Conservation (phyloP, 129 eudicot species). For the Pulicaria dysenterica region DNA sequence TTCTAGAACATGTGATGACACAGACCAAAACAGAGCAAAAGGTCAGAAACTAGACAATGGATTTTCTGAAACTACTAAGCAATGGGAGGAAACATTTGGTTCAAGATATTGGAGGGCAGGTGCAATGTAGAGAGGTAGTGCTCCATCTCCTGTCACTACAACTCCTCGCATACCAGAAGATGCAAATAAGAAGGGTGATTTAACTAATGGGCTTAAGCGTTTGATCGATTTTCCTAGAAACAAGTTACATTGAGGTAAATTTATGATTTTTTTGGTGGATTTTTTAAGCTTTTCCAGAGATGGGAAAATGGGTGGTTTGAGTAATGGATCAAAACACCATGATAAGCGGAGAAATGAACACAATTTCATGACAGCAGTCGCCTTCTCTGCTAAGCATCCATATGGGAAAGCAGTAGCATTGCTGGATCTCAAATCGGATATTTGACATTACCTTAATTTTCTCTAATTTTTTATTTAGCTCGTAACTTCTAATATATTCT, state of each 20-base stretch:
- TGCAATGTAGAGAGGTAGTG: slow-evolving; percentile 76
- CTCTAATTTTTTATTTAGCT: neutral
- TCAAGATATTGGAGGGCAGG: slow-evolving; percentile 95
- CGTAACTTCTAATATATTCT: neutral
- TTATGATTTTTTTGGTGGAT: neutral
- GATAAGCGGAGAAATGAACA: slow-evolving; percentile 51
- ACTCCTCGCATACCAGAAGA: slow-evolving; percentile 48
- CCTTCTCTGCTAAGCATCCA: slow-evolving; percentile 72
- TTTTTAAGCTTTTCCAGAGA: neutral
- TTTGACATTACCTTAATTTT: slow-evolving; percentile 45
- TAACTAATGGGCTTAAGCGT: slow-evolving; percentile 27
- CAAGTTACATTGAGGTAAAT: slow-evolving; percentile 64
- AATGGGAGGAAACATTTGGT: slow-evolving; percentile 86
- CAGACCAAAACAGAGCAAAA: slow-evolving; percentile 79
- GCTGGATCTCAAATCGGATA: slow-evolving; percentile 67
- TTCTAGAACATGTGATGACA: slow-evolving; percentile 93
- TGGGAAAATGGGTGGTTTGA: neutral
- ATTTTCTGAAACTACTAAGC: slow-evolving; percentile 81
- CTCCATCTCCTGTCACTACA: slow-evolving; percentile 69
- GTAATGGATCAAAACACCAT: slow-evolving; percentile 51
- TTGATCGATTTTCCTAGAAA: slow-evolving; percentile 46
- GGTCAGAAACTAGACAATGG: slow-evolving; percentile 86
- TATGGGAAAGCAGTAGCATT: slow-evolving; percentile 87
- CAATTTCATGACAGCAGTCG: slow-evolving; percentile 70
- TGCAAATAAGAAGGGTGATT: slow-evolving; percentile 28